These are phyloP conservation scores for Spergularia marina DNA, from an alignment of 148 eudicot genomes.

Conservation along the genomic window DNA sequence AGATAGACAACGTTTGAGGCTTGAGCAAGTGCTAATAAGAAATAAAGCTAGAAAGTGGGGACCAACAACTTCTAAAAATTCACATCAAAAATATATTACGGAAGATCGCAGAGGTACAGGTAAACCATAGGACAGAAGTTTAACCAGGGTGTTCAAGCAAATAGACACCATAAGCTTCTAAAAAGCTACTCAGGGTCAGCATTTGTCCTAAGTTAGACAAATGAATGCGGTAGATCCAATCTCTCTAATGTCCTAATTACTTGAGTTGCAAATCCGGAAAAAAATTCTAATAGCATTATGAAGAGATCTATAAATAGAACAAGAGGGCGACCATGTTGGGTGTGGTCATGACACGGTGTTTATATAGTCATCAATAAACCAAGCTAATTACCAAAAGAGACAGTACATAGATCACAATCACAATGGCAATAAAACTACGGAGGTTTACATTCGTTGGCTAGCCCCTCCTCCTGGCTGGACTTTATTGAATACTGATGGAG, in stretches of 20 bases:
- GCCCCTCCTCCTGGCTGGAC: neutral
- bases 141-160: neutral
- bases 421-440: neutral
- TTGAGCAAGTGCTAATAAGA: slow-evolving; percentile 10
- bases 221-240: too few species aligned
- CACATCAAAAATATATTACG: slow-evolving; percentile 1
- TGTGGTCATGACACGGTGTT: neutral
- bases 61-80: neutral
- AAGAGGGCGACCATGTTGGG: neutral
- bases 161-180: neutral
- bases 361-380: neutral
- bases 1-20: slow-evolving; percentile 20
- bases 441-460: neutral
- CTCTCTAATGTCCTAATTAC: neutral
- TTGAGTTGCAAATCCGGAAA: neutral
- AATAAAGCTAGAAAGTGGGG: neutral
- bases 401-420: neutral
- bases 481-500: neutral
- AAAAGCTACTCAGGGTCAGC: neutral
- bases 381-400: neutral
- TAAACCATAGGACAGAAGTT: neutral
- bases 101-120: neutral
- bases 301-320: neutral
- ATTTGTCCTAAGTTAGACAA: neutral
- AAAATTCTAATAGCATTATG: neutral